phyloP scores from a whole-genome alignment of 306 rosid species.

The Acacia melanoxylon region DNA sequence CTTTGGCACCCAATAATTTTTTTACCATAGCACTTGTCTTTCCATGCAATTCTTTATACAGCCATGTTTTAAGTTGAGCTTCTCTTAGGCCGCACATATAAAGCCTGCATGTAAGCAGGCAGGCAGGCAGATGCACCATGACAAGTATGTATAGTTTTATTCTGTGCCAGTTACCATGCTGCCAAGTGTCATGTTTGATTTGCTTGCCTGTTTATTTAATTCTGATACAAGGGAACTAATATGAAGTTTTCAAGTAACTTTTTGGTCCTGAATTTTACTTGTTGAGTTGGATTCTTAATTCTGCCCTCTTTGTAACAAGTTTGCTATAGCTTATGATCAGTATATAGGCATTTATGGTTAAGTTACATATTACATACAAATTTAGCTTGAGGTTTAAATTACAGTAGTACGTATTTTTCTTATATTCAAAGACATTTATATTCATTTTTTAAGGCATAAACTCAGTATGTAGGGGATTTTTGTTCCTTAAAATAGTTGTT shows the following conservation, averaged over 20 bases:
- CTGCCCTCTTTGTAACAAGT: neutral
- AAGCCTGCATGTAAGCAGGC: neutral
- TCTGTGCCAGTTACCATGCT: neutral
- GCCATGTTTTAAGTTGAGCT: constrained; percentile 28
- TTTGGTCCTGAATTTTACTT: neutral
- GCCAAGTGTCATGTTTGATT: neutral
- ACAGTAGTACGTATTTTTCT: neutral
- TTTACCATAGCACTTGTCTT: constrained; percentile 30
- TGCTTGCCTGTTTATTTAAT: neutral
- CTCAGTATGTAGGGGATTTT: too few species aligned
- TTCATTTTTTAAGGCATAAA: neutral
- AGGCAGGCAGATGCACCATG: neutral
- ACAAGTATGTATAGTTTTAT: neutral
- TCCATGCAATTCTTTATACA: constrained; percentile 31
- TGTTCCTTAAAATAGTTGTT: too few species aligned
- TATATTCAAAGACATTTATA: too few species aligned
- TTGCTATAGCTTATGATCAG: neutral
- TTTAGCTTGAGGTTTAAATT: neutral
- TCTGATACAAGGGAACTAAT: neutral
- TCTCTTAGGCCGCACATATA: constrained; percentile 7
- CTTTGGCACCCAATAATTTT: constrained; percentile 15
- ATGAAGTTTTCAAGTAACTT: neutral
- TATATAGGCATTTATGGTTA: neutral
- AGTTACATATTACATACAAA: neutral
- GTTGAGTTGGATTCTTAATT: neutral